phyloP scores from a whole-genome alignment of 768 basidiomycete species.

The Guyanaporus albipodus region DNA sequence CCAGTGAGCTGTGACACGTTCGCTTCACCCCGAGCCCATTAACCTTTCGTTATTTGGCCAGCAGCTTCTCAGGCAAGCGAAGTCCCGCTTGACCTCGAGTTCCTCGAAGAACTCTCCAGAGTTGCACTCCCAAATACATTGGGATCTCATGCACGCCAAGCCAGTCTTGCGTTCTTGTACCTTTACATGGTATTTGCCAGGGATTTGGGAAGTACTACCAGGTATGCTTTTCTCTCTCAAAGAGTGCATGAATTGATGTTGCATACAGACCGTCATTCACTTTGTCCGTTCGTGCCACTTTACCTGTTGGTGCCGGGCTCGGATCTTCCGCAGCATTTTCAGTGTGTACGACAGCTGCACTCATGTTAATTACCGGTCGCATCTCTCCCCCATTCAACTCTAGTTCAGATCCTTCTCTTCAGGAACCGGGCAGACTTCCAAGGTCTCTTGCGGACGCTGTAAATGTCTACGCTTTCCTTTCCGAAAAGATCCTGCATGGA shows the following conservation, averaged over 20 bases:
- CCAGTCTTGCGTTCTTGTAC: slow-evolving; percentile 82
- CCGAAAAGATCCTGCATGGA: slow-evolving; percentile 95
- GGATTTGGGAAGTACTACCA: slow-evolving; percentile 40
- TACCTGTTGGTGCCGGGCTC: slow-evolving; percentile 93
- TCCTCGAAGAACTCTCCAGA: slow-evolving; percentile 67
- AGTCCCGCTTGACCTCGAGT: slow-evolving; percentile 58
- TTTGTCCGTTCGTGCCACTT: slow-evolving; percentile 78
- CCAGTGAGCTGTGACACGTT: slow-evolving; percentile 23
- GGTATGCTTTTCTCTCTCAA: slow-evolving; percentile 43
- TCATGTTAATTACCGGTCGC: slow-evolving; percentile 72
- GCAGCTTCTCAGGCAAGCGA: slow-evolving; percentile 18
- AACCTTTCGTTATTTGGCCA: background rate
- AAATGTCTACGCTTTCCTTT: slow-evolving; percentile 90
- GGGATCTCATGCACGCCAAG: slow-evolving; percentile 38
- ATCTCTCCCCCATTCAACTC: slow-evolving; percentile 41
- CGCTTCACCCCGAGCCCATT: background rate
- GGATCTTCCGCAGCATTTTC: slow-evolving; percentile 98
- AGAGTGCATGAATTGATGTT: slow-evolving; percentile 14
- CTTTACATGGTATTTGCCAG: slow-evolving; percentile 75
- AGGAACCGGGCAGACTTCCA: slow-evolving; percentile 56
- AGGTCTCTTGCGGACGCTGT: slow-evolving; percentile 67
- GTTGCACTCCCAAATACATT: slow-evolving; percentile 33
- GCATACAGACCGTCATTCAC: slow-evolving; percentile 64
- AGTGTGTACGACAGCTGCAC: slow-evolving; percentile 73
- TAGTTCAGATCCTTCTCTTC: slow-evolving; percentile 19